A percentile compares a stretch with the other conserved stretches of the same genome.
Evolutionary conservation across 2,329 filamentous ascomycete genomes (phyloP).

Genomic region (Niveomyces coronatus): DNA sequence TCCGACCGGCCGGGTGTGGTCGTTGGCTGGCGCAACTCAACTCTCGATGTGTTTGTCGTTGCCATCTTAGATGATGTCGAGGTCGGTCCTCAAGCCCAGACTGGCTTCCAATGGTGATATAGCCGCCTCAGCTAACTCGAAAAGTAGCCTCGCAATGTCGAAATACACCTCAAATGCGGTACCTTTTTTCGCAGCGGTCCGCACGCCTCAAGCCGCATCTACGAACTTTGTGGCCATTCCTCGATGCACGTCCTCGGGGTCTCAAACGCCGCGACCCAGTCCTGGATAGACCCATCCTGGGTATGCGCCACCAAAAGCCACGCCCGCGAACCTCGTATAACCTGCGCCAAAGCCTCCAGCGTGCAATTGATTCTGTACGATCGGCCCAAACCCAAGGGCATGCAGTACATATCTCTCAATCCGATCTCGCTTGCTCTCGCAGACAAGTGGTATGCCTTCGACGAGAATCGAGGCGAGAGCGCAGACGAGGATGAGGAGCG

Average conservation of each 20-base stretch:
- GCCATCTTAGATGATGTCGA: constrained; percentile 85
- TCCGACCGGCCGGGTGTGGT: constrained; percentile 72
- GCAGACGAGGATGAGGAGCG: constrained; percentile 65
- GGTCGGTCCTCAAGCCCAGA: constrained; percentile 37
- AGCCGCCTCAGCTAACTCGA: constrained; percentile 17
- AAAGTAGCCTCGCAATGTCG: constrained; percentile 62
- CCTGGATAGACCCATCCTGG: constrained; percentile 53
- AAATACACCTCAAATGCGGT: constrained; percentile 75
- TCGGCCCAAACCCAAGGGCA: constrained; percentile 69
- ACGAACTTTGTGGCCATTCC: constrained; percentile 71
- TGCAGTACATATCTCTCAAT: constrained; percentile 92
- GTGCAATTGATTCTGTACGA: constrained; percentile 87
- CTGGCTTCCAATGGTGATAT: too few relatives aligned
- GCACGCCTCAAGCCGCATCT: constrained; percentile 70
- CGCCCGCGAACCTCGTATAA: constrained; percentile 56
- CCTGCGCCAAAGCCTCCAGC: constrained; percentile 59
- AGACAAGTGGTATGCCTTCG: constrained; percentile 48
- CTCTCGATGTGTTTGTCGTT: constrained; percentile 81
- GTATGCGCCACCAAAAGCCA: constrained; percentile 50
- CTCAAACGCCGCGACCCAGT: constrained; percentile 52
- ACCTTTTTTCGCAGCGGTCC: constrained; percentile 74
- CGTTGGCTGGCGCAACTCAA: constrained; percentile 92
- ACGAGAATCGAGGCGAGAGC: constrained; percentile 26
- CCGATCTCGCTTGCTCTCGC: constrained; percentile 82
- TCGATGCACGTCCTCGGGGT: constrained; percentile 80